phyloP scores from a whole-genome alignment of 495 filamentous ascomycete genomes.

The Cercophora samala region DNA sequence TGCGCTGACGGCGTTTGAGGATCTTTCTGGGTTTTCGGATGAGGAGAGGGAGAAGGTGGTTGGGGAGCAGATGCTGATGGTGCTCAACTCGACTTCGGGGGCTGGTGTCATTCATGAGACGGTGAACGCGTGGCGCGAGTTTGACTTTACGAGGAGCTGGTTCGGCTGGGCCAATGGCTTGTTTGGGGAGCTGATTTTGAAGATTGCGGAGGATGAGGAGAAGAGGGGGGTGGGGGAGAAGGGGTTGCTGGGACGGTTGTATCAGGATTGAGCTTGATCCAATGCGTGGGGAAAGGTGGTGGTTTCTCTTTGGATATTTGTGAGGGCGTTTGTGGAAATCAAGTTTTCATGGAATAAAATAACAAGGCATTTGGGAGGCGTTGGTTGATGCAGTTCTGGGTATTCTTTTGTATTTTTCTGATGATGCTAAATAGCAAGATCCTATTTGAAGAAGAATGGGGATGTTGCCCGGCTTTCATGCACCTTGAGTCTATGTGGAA shows the following conservation, averaged over 20 bases:
- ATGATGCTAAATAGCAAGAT: neutral
- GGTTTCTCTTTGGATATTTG: neutral
- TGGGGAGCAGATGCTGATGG: conserved; percentile 31
- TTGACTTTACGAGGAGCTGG: conserved; percentile 59
- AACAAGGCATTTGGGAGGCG: neutral
- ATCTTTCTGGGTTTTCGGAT: conserved; percentile 45
- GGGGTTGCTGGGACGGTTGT: conserved; percentile 30
- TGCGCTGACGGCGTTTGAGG: conserved; percentile 42
- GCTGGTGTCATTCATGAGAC: conserved; percentile 61
- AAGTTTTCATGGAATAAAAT: too few relatives aligned
- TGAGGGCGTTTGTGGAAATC: conserved; percentile 8
- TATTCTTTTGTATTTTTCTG: neutral
- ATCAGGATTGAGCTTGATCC: conserved; percentile 26
- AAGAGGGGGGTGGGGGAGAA: conserved; percentile 20
- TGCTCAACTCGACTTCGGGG: conserved; percentile 54
- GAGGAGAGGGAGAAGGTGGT: conserved; percentile 30
- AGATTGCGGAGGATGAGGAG: conserved; percentile 33
- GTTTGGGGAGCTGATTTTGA: conserved; percentile 61
- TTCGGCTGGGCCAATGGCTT: conserved; percentile 69
- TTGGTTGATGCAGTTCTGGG: neutral
- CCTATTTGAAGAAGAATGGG: neutral
- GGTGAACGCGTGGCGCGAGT: conserved; percentile 51
- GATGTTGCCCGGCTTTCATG: conserved; percentile 85
- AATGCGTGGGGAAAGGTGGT: neutral
- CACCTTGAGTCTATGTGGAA: conserved; percentile 63